Percentiles rank a stretch among this genome's conserved stretches.
Evolutionary conservation across 306 rosid genomes (phyloP).

Genomic region (Gynostemma pentaphyllum): DNA sequence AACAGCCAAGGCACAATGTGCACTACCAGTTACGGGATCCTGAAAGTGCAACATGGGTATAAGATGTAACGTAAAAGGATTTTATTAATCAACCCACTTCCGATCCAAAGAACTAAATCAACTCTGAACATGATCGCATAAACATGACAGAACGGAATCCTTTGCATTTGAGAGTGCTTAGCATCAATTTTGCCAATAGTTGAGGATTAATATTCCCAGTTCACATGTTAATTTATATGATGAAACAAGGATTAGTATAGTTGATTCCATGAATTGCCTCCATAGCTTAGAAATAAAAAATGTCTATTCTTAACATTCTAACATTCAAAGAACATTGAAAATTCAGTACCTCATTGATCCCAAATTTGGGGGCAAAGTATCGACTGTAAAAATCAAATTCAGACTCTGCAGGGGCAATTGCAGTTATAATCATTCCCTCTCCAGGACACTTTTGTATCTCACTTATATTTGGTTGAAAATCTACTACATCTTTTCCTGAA

Average conservation of each 20-base stretch:
- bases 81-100: not conserved
- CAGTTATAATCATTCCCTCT: constrained; percentile 57
- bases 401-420: constrained; percentile 41
- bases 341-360: constrained; percentile 51
- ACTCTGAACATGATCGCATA: not conserved
- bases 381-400: constrained; percentile 61
- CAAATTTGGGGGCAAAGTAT: constrained; percentile 45
- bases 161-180: not conserved
- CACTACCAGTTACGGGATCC: constrained; percentile 68
- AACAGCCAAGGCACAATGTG: constrained; percentile 54
- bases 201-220: not conserved
- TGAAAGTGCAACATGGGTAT: constrained; percentile 3
- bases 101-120: not conserved
- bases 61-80: not conserved
- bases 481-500: constrained; percentile 33
- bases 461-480: constrained; percentile 39
- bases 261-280: not conserved
- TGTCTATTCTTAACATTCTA: not conserved
- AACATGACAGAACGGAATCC: not conserved
- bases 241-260: not conserved
- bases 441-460: constrained; percentile 49
- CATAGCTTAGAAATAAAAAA: not conserved
- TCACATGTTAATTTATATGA: not conserved
- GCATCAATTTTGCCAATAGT: not conserved
- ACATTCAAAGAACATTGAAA: not conserved